phyloP scores from a whole-genome alignment of 139 green algal genomes.

The Auxenochlorella protothecoides region DNA sequence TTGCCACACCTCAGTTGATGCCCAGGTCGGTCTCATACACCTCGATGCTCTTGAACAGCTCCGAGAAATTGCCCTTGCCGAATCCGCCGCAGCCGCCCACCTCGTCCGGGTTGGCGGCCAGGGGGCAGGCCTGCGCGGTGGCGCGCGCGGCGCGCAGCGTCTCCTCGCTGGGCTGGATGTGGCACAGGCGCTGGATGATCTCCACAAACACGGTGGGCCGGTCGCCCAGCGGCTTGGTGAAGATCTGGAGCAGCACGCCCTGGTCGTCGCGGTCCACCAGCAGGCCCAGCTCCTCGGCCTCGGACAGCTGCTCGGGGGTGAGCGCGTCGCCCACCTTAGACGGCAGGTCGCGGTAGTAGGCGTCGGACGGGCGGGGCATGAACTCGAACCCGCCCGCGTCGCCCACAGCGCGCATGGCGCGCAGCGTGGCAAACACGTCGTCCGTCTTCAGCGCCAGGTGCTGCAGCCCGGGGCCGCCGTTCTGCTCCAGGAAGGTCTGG shows the following conservation, averaged over 20 bases:
- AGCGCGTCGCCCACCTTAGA: slow-evolving; percentile 53
- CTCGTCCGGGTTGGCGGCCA: slow-evolving; percentile 42
- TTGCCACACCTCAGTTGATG: slow-evolving; percentile 15
- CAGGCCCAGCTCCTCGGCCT: slow-evolving; percentile 84
- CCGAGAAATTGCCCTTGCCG: slow-evolving; percentile 95
- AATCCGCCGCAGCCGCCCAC: slow-evolving; percentile 84
- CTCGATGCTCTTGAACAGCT: slow-evolving; percentile 91
- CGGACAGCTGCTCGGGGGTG: slow-evolving; percentile 44
- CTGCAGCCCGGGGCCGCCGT: slow-evolving; percentile 91
- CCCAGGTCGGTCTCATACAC: slow-evolving; percentile 39
- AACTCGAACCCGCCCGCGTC: slow-evolving; percentile 72
- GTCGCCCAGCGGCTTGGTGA: slow-evolving; percentile 76
- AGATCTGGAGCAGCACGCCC: slow-evolving; percentile 91
- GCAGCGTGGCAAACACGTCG: slow-evolving; percentile 86
- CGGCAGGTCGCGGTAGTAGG: slow-evolving; percentile 76
- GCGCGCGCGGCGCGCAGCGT: background rate
- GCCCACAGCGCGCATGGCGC: slow-evolving; percentile 37
- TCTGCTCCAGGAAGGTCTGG: slow-evolving; percentile 97
- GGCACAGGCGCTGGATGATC: slow-evolving; percentile 88
- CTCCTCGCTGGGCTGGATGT: background rate
- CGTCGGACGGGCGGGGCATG: slow-evolving; percentile 64
- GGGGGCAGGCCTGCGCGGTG: background rate
- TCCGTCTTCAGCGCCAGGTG: slow-evolving; percentile 93
- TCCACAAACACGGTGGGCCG: slow-evolving; percentile 95
- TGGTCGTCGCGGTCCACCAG: slow-evolving; percentile 95